These are phyloP conservation scores for Citrus australasica DNA, from an alignment of 345 rosid genomes.

Conservation along the genomic window DNA sequence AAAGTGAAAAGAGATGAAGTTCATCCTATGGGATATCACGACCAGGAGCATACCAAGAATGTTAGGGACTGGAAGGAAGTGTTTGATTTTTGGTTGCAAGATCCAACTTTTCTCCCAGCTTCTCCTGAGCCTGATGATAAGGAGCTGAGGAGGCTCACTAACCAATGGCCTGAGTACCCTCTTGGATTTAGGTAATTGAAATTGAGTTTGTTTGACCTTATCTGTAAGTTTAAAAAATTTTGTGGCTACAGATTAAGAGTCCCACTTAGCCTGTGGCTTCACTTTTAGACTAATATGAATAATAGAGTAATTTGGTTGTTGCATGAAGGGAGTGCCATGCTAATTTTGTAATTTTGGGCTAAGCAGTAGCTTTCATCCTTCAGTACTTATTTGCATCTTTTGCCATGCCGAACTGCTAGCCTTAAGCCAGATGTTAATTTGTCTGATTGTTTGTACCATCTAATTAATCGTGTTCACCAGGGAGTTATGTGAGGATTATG, in stretches of 20 bases:
- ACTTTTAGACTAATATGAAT: not conserved
- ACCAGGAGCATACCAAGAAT: conserved; percentile 84
- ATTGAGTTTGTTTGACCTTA: not conserved
- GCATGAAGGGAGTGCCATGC: not conserved
- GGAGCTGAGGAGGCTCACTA: conserved; percentile 41
- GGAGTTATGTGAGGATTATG: conserved; percentile 67
- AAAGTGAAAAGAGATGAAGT: conserved; percentile 65
- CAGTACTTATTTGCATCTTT: not conserved
- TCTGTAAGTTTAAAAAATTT: not conserved
- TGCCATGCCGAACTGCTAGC: not conserved
- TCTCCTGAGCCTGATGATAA: conserved; percentile 45
- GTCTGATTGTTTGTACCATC: not conserved
- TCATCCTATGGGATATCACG: conserved; percentile 67
- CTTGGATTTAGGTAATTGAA: conserved; percentile 51
- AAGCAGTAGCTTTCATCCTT: not conserved
- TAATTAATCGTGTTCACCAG: conserved; percentile 26
- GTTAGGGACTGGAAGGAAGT: conserved; percentile 94
- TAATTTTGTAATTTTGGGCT: not conserved
- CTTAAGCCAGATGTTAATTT: not conserved
- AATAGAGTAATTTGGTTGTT: not conserved
- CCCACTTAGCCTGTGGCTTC: not conserved
- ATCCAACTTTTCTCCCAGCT: conserved; percentile 61
- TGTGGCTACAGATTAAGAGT: not conserved
- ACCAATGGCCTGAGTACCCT: conserved; percentile 78
- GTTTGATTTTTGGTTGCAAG: conserved; percentile 59